Conservation (phyloP, 352 stramenopile genomes). For the Plasmopara viticola region DNA sequence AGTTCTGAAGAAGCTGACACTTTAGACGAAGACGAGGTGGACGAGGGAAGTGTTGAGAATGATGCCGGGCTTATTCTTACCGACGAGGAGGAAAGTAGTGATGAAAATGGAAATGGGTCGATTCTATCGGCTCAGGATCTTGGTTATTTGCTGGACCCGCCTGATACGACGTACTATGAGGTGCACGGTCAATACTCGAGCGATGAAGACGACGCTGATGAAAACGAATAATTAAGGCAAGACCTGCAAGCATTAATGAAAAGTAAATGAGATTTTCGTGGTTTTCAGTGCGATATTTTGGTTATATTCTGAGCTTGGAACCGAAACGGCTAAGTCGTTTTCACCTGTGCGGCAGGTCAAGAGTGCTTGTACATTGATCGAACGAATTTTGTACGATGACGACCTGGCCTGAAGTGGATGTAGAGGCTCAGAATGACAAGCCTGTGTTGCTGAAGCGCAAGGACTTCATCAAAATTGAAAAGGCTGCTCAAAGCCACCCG, state of each 20-base stretch:
- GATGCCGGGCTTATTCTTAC: conserved; percentile 13
- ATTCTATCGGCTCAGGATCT: conserved; percentile 52
- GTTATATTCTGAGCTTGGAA: conserved; percentile 5
- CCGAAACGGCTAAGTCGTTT: conserved; percentile 16
- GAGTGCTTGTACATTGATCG: conserved; percentile 1
- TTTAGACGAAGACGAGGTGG: conserved; percentile 30
- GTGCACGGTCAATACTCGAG: conserved; percentile 69
- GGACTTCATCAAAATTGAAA: conserved; percentile 65
- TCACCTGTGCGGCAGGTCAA: neutral
- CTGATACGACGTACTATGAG: conserved; percentile 64
- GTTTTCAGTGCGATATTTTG: neutral
- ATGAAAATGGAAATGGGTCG: conserved; percentile 35
- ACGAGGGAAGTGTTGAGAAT: conserved; percentile 21
- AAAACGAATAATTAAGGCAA: conserved; percentile 28
- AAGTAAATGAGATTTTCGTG: neutral
- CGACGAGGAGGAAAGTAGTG: conserved; percentile 29
- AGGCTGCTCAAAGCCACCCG: conserved; percentile 50
- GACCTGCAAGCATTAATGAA: neutral
- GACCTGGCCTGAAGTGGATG: conserved; percentile 31
- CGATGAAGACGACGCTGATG: conserved; percentile 65
- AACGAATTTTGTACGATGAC: conserved; percentile 23
- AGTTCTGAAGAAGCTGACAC: conserved; percentile 20
- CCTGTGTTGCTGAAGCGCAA: conserved; percentile 63
- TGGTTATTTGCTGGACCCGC: conserved; percentile 64
- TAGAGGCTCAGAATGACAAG: conserved; percentile 19